A percentile compares a stretch with the other conserved stretches of the same genome.
Evolutionary conservation across 2,329 filamentous ascomycete genomes (phyloP).

Genomic region (Penicillium nordicum): DNA sequence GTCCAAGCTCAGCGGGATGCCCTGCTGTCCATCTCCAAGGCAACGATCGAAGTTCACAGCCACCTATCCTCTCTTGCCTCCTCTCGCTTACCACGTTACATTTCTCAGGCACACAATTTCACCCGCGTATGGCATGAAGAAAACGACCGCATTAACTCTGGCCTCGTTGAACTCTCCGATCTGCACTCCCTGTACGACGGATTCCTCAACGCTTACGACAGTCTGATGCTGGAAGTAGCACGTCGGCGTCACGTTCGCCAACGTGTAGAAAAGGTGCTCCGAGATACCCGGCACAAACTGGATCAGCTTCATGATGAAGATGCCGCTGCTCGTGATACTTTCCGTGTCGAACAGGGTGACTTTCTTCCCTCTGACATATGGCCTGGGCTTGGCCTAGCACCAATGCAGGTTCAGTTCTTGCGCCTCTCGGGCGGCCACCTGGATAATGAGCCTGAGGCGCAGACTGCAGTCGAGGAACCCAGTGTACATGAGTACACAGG

Average conservation of each 20-base stretch:
- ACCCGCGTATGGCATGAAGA: conserved; percentile 67
- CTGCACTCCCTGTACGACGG: conserved; percentile 81
- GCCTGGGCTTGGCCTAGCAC: conserved; percentile 65
- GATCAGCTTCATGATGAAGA: conserved; percentile 73
- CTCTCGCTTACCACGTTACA: conserved; percentile 56
- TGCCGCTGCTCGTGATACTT: conserved; percentile 67
- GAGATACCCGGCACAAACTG: conserved; percentile 72
- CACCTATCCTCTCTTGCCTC: conserved; percentile 65
- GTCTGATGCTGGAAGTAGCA: conserved; percentile 77
- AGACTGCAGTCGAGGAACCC: conserved; percentile 6
- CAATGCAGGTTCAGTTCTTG: conserved; percentile 46
- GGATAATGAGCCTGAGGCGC: conserved; percentile 19
- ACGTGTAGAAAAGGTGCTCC: conserved; percentile 69
- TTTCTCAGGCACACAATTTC: conserved; percentile 48
- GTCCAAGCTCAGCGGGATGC: conserved; percentile 62
- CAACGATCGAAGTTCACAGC: conserved; percentile 61
- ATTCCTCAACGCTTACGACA: conserved; percentile 80
- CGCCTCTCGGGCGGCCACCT: conserved; percentile 37
- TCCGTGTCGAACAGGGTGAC: conserved; percentile 78
- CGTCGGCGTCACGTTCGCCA: conserved; percentile 70
- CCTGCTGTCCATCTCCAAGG: conserved; percentile 54
- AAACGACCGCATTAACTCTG: conserved; percentile 63
- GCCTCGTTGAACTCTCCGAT: conserved; percentile 71
- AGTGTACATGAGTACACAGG: conserved; percentile 1
- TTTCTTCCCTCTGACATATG: conserved; percentile 85